Evolutionary conservation across 176 grass and related monocot genomes (phyloP), one percentile per base, ranked within the genome.

Genomic region (Tillandsia fasciculata): DNA sequence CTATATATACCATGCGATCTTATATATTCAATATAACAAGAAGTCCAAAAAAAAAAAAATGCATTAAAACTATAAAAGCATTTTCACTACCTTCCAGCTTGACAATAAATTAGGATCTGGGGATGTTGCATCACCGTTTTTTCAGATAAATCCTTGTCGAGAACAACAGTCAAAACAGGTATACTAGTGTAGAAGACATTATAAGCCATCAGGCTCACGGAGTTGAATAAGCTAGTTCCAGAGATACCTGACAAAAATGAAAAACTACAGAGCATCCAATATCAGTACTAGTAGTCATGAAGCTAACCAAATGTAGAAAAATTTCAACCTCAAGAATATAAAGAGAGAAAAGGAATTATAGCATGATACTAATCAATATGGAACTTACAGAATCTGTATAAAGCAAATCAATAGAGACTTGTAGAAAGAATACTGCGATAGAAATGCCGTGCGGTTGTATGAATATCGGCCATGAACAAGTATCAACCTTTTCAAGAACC

Each of bases 381-480:
- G 64, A 70, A 80, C 86, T 91, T 69, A 96, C 92, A 89, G 74
- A 72, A 96, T 92, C 66, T 96, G 92, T 82, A 92, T 89, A 70
- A 96, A 89, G 76, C 92, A 91, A 78, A 92, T 89, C 64, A 89
- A 50, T 57, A 96, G 81, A 52, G 88, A 96, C 81, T 92, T 96
- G 81, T 96, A 96, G 65, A 96, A 88, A 56, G 88, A 91, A 77
- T 96, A 96, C 69, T 96, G 88, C 15, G 92, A 89, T 64, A 96
- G 87, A 82, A 96, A 91, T 69, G 92, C 79, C 28, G 86, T 92
- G 27, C 88, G 81, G 63, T 89, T 92, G 81, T 96, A 92, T 54
- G 92, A 96, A 80, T 96, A 96, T 69, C 88, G 83, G 69, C 92
- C 92, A 64, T 96, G 92, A 75, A 96, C 81, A 82, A 92, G 92